Evolutionary conservation across 164 flowering plant genomes (phyloP), one percentile per base, ranked within the genome.

Genomic region (Euptelea pleiosperma): DNA sequence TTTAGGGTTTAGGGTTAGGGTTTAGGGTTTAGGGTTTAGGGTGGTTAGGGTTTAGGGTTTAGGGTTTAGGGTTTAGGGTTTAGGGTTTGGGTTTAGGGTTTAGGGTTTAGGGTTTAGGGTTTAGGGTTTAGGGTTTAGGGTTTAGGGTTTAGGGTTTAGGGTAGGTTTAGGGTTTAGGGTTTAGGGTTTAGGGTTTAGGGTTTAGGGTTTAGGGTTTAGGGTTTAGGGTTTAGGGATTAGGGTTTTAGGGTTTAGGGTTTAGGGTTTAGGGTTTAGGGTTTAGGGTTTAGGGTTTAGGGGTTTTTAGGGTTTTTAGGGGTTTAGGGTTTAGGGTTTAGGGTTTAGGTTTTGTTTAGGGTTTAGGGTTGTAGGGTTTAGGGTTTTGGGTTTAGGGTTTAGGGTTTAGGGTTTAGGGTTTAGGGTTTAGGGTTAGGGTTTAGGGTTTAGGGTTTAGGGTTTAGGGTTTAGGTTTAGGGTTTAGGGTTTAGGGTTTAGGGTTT

Each of bases 31-130:
- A 26, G 39, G 61, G 61, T 42, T 57, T 57, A 42, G 50, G 61
- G 61, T 42, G 42, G n/a, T n/a, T n/a, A n/a, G n/a, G n/a, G n/a
- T n/a, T n/a, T 58, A 30, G 42, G 62, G 62, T 30, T 58, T 58
- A 30, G 42, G 62, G 62, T 30, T 58, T 58, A 44, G 52, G 62
- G 62, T 57, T 57, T 57, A 57, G 56, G n/a, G n/a, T n/a, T n/a
- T n/a, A n/a, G n/a, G n/a, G n/a, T n/a, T n/a, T n/a, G n/a, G 61
- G 61, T 43, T 58, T 58, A 58, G 65, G 65, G 65, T 61, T 61
- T 61, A 61, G 65, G 65, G 65, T 50, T 52, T 61, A 61, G 65
- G 57, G 65, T 61, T 61, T 61, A 61, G 65, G 65, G 65, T 61
- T 50, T 52, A 50, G 65, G 65, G 65, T 61, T 61, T 61, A 61